Base-by-base conservation (phyloP, 164 flowering plant genomes). In the Santalum album region DNA sequence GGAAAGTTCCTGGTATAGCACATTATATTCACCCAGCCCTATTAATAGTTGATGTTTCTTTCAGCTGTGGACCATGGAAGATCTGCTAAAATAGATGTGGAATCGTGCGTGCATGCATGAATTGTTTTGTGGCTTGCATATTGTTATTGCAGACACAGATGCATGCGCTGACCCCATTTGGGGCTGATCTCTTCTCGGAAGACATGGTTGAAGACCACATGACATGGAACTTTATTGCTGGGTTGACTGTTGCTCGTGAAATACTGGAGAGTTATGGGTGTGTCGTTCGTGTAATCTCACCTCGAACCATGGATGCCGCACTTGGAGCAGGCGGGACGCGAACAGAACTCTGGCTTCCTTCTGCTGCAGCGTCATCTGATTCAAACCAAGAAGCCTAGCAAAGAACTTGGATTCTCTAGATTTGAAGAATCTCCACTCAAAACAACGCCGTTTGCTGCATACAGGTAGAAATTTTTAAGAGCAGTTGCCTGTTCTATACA, bases 171-270 rank as follows among this genome's bases (percentile, higher is more conserved):
- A 65, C 89, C n/a, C 95, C 98, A 53, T 86, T 84, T 67, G 98
- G 98, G 21, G 69, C 76, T n/a, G 89, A 82, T 51, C 94, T 88
- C 35, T 75, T 68, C 36, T 75, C 80, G 2, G 74, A 79, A 25
- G 75, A 82, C 47, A 77, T 65, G 84, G 62, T 84, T 22, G 95
- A 86, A 58, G 96, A 86, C 77, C 86, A 82, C 72, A 84, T 86
- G 94, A 79, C 96, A 20, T 91, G 98, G 98, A 91, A 88, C 70
- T 90, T 91, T 58, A 75, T 91, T n/a, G 90, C 96, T 39, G 95
- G 98, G 43, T 57, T 86, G 54, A 81, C 90, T 23, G 81, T 91
- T 26, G 98, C 98, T 36, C 86, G 89, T 35, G 96, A 91, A 68
- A 81, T 91, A 67, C 76, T 91, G 20, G 96, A 91, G 71, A 86